These are phyloP conservation scores for Boletus sp. DNA, from an alignment of 768 basidiomycete species.

Conservation along the genomic window DNA sequence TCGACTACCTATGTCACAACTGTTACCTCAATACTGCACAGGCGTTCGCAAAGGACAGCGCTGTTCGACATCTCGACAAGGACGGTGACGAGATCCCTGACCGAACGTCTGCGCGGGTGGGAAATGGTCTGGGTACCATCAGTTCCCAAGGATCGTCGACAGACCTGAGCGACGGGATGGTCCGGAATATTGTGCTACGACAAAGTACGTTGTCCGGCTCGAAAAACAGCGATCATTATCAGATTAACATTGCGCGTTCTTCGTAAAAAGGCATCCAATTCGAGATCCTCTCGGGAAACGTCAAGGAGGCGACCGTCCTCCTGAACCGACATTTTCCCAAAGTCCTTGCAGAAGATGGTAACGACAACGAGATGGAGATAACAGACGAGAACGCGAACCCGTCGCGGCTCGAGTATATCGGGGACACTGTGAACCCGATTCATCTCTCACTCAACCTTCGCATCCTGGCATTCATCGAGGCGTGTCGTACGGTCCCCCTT, in stretches of 20 bases:
- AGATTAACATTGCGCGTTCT: neutral
- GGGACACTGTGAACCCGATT: conserved; percentile 64
- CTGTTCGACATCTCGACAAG: conserved; percentile 58
- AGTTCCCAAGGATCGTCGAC: conserved; percentile 15
- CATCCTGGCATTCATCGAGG: conserved; percentile 84
- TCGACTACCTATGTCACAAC: conserved; percentile 74
- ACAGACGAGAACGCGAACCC: conserved; percentile 27
- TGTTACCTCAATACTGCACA: conserved; percentile 70
- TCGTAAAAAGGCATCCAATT: conserved; percentile 57
- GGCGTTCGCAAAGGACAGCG: conserved; percentile 62
- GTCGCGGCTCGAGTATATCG: conserved; percentile 44
- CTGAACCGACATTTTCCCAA: conserved; percentile 73
- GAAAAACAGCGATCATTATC: neutral
- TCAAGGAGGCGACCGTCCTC: conserved; percentile 64
- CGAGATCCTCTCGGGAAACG: conserved; percentile 70
- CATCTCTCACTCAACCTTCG: conserved; percentile 83
- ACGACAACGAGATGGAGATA: conserved; percentile 11
- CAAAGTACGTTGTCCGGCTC: conserved; percentile 41
- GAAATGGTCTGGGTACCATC: neutral
- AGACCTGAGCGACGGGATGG: conserved; percentile 36
- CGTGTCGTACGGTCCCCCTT: conserved; percentile 70
- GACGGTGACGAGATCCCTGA: conserved; percentile 62
- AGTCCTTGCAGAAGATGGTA: conserved; percentile 46
- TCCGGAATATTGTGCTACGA: conserved; percentile 49
- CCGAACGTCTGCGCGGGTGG: conserved; percentile 17